Percentiles rank a stretch among this genome's conserved stretches.
Conservation (phyloP, 2,329 filamentous ascomycete genomes). For the Verticillium nubilum region DNA sequence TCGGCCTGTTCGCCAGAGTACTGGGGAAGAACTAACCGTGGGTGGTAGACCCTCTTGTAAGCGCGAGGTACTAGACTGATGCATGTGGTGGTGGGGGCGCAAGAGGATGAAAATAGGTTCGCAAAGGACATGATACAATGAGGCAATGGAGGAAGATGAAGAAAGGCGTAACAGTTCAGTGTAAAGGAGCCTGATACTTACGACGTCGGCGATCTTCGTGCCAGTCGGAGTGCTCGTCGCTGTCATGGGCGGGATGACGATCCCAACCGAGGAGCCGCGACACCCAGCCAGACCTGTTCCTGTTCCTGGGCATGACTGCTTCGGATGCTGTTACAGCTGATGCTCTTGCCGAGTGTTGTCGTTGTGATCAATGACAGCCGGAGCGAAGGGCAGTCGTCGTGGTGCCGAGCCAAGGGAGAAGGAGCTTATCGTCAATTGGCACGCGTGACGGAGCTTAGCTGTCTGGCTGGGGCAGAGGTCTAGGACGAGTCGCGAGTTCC, state of each 20-base stretch:
- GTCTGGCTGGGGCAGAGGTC: neutral
- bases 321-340: neutral
- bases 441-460: neutral
- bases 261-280: slow-evolving; percentile 27
- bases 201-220: slow-evolving; percentile 39
- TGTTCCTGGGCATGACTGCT: neutral
- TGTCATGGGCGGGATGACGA: slow-evolving; percentile 22
- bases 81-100: neutral
- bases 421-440: neutral
- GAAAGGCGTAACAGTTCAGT: neutral
- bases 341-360: neutral
- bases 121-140: too few relatives aligned
- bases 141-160: neutral
- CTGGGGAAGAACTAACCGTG: slow-evolving; percentile 55
- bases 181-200: slow-evolving; percentile 19
- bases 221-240: slow-evolving; percentile 25
- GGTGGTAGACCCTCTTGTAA: slow-evolving; percentile 4
- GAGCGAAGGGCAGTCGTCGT: neutral
- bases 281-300: slow-evolving; percentile 21
- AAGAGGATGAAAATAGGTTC: slow-evolving; percentile 7
- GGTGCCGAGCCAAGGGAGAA: neutral
- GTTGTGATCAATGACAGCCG: neutral
- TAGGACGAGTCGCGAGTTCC: neutral
- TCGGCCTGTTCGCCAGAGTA: slow-evolving; percentile 52
- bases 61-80: neutral